phyloP scores from a whole-genome alignment of 2,329 filamentous ascomycete species.

The Phialemoniopsis sp. region DNA sequence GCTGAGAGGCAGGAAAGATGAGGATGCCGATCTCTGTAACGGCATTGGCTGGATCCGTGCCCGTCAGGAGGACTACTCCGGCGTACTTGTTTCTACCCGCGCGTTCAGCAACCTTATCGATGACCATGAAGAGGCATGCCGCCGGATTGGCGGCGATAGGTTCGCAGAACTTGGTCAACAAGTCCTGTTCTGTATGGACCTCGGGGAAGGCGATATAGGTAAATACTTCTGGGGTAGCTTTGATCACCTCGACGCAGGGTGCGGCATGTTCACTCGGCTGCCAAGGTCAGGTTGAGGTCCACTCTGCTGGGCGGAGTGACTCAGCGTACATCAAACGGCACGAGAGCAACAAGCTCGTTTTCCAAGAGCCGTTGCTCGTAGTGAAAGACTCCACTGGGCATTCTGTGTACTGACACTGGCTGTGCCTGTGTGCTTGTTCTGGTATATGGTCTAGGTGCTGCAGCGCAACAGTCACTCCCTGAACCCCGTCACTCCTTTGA shows the following conservation, averaged over 20 bases:
- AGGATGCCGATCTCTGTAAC: conserved; percentile 5
- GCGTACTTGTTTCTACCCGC: background rate
- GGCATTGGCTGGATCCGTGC: conserved; percentile 2
- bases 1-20: conserved; percentile 6
- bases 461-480: too few relatives aligned
- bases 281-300: too few relatives aligned
- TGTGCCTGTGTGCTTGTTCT: too few relatives aligned
- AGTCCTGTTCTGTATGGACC: conserved; percentile 1
- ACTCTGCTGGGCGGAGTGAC: background rate
- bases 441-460: too few relatives aligned
- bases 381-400: background rate
- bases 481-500: too few relatives aligned
- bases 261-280: conserved; percentile 2
- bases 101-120: background rate
- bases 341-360: conserved; percentile 3
- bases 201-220: conserved; percentile 3
- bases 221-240: conserved; percentile 1
- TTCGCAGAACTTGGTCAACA: conserved; percentile 2
- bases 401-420: too few relatives aligned
- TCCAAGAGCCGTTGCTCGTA: conserved; percentile 4
- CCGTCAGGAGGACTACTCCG: conserved; percentile 1
- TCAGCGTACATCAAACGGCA: conserved; percentile 3
- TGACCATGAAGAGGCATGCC: conserved; percentile 1
- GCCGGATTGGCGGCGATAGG: background rate
- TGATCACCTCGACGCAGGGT: background rate